A percentile compares a stretch with the other conserved stretches of the same genome.
Conservation (phyloP, 2,329 filamentous ascomycete species). For the Fusarium bulbicola region DNA sequence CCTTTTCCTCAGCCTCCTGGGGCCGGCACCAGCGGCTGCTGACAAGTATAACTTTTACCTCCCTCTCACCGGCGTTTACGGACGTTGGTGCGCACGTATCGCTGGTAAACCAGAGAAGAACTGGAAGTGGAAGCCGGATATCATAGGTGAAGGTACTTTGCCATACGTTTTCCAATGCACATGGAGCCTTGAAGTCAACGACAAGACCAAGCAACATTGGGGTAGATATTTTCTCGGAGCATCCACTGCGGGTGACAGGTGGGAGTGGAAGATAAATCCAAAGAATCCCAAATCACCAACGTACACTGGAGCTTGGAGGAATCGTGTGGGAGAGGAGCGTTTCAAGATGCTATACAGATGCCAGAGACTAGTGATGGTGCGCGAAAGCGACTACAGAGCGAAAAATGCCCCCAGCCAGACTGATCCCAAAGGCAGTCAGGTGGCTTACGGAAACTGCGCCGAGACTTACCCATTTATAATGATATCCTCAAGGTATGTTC, state of each 20-base stretch:
- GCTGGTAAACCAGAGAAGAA: neutral
- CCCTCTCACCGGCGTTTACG: neutral
- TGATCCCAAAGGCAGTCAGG: accelerated
- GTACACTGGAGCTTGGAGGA: neutral
- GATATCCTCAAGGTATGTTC: neutral
- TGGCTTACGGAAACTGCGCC: neutral
- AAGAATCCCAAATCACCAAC: neutral
- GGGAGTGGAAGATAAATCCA: neutral
- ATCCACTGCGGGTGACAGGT: neutral
- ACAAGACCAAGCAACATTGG: neutral
- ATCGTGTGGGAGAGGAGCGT: neutral
- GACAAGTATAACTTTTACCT: neutral
- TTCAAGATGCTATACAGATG: neutral
- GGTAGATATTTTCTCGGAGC: neutral
- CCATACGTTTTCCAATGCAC: neutral
- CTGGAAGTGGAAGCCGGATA: neutral
- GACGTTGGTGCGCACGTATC: neutral
- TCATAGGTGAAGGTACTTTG: neutral
- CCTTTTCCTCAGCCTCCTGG: neutral
- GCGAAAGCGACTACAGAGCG: neutral
- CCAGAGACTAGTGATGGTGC: neutral
- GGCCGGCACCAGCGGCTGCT: neutral
- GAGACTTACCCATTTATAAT: neutral
- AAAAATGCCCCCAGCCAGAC: neutral
- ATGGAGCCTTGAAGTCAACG: neutral